Evolutionary conservation across 108 stramenopile species (phyloP).

Genomic region (Schizochytrium sp.): DNA sequence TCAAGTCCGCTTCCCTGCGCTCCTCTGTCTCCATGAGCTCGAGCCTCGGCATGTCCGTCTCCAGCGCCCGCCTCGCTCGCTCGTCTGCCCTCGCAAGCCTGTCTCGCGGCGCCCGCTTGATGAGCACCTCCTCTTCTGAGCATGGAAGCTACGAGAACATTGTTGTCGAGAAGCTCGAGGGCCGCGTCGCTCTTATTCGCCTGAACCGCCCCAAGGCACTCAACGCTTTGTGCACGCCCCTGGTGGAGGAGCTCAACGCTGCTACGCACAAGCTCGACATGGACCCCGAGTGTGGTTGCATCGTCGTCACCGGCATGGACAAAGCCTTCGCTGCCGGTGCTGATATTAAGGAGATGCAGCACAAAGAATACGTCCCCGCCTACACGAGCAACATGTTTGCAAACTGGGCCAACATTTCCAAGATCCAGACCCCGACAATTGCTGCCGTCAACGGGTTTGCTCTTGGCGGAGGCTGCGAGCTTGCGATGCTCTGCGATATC

Average conservation of each 20-base stretch:
- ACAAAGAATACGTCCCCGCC: slow-evolving; percentile 80
- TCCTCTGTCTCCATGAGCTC: too few species aligned
- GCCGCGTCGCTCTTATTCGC: slow-evolving; percentile 85
- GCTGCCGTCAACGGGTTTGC: slow-evolving; percentile 98
- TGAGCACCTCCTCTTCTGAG: neutral
- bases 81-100: neutral
- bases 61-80: too few species aligned
- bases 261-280: slow-evolving; percentile 69
- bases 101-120: neutral
- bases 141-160: slow-evolving; percentile 78
- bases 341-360: slow-evolving; percentile 95
- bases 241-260: slow-evolving; percentile 79
- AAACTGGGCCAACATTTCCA: slow-evolving; percentile 87
- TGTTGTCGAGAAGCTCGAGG: slow-evolving; percentile 76
- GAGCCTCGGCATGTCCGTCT: too few species aligned
- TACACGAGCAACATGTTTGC: slow-evolving; percentile 92
- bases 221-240: slow-evolving; percentile 92
- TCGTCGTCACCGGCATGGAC: slow-evolving; percentile 92
- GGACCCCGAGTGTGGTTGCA: slow-evolving; percentile 84
- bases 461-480: slow-evolving; percentile 96
- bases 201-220: slow-evolving; percentile 95
- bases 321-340: slow-evolving; percentile 97
- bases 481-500: slow-evolving; percentile 99
- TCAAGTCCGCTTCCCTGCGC: too few species aligned
- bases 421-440: slow-evolving; percentile 82